Evolutionary conservation across 352 stramenopile species (phyloP).

Genomic region (Pythium rhizo-oryzae): DNA sequence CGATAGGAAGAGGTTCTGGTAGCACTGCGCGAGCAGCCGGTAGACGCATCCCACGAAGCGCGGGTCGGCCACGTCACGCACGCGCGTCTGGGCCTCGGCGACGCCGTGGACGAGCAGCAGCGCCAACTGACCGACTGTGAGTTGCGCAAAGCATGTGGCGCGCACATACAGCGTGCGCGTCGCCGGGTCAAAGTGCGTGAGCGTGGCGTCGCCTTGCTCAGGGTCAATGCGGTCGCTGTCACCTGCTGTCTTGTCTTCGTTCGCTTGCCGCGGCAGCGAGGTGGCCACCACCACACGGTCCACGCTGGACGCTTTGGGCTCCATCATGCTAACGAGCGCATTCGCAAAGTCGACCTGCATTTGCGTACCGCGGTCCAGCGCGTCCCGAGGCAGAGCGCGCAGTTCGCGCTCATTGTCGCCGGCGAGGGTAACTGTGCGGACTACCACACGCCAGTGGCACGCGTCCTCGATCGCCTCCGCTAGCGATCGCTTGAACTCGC

Average conservation of each 20-base stretch:
- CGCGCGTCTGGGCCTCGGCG: constrained; percentile 33
- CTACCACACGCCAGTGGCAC: constrained; percentile 11
- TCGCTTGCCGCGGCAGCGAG: background rate
- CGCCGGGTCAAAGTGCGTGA: constrained; percentile 24
- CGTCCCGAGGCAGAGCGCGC: background rate
- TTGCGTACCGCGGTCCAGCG: constrained; percentile 5
- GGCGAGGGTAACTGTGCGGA: background rate
- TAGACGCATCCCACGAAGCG: constrained; percentile 57
- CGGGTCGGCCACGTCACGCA: constrained; percentile 48
- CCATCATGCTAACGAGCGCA: constrained; percentile 14
- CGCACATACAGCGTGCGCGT: constrained; percentile 40
- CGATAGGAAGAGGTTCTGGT: constrained; percentile 54
- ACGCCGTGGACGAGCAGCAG: constrained; percentile 62
- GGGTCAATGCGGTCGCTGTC: background rate
- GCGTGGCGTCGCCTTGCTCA: background rate
- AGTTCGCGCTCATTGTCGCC: background rate
- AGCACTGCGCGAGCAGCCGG: constrained; percentile 56
- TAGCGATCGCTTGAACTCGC: constrained; percentile 17
- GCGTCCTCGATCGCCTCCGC: constrained; percentile 14
- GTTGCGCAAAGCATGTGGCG: constrained; percentile 34
- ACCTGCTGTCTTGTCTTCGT: background rate
- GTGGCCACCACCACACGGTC: constrained; percentile 13
- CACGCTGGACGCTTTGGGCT: background rate
- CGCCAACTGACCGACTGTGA: constrained; percentile 54
- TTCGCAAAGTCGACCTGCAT: constrained; percentile 9